Conservation (phyloP, 148 eudicot genomes). For the Oxyria digyna region DNA sequence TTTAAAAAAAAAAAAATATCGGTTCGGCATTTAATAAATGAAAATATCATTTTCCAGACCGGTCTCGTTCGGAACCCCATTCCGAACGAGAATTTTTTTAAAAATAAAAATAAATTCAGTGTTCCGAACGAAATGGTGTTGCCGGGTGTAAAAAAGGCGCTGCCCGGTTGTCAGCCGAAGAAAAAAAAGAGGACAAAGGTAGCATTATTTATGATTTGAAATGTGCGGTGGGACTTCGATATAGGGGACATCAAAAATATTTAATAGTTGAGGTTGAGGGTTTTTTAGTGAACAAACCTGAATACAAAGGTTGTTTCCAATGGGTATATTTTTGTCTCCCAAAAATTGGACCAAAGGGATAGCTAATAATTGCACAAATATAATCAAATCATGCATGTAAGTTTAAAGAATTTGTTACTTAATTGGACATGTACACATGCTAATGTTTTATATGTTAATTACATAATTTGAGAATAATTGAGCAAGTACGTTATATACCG, state of each 20-base stretch:
- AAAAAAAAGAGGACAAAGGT: no score
- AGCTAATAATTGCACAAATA: not conserved
- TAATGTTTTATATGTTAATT: not conserved
- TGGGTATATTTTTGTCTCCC: not conserved
- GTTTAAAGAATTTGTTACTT: not conserved
- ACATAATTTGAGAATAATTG: not conserved
- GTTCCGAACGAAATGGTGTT: no score
- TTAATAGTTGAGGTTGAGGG: not conserved
- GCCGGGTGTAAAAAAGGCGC: no score
- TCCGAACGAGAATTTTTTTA: no score
- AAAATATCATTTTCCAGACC: no score
- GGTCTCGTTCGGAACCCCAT: no score
- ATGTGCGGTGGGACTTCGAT: not conserved
- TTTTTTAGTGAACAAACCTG: not conserved
- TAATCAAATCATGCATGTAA: not conserved
- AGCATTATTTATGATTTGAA: not conserved
- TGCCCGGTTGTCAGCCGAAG: no score
- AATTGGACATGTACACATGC: conserved; percentile 2
- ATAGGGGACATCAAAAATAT: not conserved
- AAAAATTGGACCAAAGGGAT: not conserved
- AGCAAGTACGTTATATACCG: not conserved
- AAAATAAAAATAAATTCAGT: no score
- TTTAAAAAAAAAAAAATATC: no score
- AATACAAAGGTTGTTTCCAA: conserved; percentile 6
- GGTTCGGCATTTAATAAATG: no score